These are phyloP conservation scores for Begonia loranthoides DNA, from an alignment of 306 rosid species.

Conservation along the genomic window DNA sequence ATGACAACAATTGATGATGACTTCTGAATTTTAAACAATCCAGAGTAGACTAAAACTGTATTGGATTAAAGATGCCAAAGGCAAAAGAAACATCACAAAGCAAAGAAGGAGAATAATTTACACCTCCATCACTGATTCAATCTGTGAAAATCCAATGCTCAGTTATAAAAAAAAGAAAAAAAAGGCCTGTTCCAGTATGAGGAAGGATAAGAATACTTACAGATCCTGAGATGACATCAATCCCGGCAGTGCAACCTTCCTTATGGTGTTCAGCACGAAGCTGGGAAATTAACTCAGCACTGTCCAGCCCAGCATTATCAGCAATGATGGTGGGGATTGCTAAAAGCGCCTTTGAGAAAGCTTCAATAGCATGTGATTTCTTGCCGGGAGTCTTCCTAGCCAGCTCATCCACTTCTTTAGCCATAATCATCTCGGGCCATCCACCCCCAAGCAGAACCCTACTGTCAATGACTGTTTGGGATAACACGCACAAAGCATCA, in stretches of 20 bases:
- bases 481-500: constrained; percentile 94
- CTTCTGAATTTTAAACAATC: too few relatives aligned
- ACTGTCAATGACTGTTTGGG: constrained; percentile 91
- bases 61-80: too few relatives aligned
- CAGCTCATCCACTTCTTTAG: constrained; percentile 78
- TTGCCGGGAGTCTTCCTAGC: constrained; percentile 94
- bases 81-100: too few relatives aligned
- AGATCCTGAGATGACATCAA: constrained; percentile 86
- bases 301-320: constrained; percentile 98
- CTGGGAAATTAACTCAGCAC: constrained; percentile 88
- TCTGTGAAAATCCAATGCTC: too few relatives aligned
- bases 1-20: too few relatives aligned
- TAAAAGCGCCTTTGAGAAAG: constrained; percentile 75
- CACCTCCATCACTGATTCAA: too few relatives aligned
- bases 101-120: too few relatives aligned
- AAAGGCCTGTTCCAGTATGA: too few relatives aligned
- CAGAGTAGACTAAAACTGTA: too few relatives aligned
- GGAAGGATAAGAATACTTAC: constrained; percentile 30
- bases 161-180: too few relatives aligned
- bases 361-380: constrained; percentile 92
- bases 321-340: constrained; percentile 90
- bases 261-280: constrained; percentile 94
- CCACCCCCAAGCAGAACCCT: constrained; percentile 95
- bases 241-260: constrained; percentile 77
- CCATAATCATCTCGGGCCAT: constrained; percentile 99